phyloP scores from a whole-genome alignment of 495 filamentous ascomycete genomes.

The Talaromyces nanjingensis region DNA sequence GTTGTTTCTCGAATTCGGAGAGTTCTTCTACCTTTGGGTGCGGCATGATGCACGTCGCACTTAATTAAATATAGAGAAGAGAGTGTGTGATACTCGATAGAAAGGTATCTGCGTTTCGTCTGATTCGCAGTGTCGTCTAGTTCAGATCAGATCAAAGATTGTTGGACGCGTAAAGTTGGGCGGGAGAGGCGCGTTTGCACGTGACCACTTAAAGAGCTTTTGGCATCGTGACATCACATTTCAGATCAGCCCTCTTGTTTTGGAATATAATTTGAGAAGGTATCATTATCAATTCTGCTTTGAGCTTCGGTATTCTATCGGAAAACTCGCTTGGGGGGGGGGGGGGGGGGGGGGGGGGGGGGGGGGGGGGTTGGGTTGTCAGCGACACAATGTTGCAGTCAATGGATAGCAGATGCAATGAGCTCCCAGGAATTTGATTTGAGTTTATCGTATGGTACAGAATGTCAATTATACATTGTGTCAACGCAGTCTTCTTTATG shows the following conservation, averaged over 20 bases:
- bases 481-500: not conserved
- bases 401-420: not conserved
- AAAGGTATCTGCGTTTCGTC: not conserved
- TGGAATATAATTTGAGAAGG: not conserved
- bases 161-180: conserved; percentile 10
- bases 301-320: not conserved
- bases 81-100: not conserved
- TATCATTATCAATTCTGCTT: not conserved
- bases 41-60: not conserved
- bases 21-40: conserved; percentile 23
- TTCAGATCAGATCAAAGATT: not conserved
- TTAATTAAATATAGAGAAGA: not conserved
- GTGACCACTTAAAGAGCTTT: conserved; percentile 13
- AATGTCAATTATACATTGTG: not conserved
- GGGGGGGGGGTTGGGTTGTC: too few relatives aligned
- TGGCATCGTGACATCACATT: conserved; percentile 2
- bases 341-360: too few relatives aligned
- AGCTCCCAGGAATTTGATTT: not conserved
- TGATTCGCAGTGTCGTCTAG: not conserved
- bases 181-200: conserved; percentile 14
- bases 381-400: not conserved
- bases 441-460: not conserved
- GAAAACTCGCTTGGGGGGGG: not conserved
- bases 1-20: conserved; percentile 63
- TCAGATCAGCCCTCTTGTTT: not conserved